Conservation (phyloP, 306 rosid genomes). For the Cucurbita moschata region DNA sequence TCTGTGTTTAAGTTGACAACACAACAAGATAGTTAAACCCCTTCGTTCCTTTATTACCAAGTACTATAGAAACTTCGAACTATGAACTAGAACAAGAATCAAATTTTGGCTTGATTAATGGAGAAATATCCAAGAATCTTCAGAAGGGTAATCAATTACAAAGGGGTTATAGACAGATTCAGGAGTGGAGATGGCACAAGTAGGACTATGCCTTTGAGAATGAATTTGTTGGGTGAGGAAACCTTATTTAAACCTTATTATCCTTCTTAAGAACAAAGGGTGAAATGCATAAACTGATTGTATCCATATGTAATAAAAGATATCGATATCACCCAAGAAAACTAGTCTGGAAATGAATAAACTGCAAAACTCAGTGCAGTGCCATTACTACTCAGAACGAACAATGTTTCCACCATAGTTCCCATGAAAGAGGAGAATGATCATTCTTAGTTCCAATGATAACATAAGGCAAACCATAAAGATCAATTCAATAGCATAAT, state of each 20-base stretch:
- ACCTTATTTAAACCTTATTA: not conserved
- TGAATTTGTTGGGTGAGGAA: not conserved
- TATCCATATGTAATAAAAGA: not conserved
- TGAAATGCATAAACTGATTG: not conserved
- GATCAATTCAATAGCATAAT: not conserved
- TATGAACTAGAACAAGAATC: not conserved
- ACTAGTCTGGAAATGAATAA: not conserved
- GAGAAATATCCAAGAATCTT: not conserved
- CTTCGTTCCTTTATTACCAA: no score
- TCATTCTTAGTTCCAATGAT: not conserved
- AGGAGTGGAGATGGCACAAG: not conserved
- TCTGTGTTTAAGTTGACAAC: no score
- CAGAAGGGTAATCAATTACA: not conserved
- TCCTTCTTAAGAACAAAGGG: not conserved
- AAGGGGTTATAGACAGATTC: not conserved
- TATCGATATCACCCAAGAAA: not conserved
- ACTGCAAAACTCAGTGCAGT: not conserved
- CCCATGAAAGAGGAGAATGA: not conserved
- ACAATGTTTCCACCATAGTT: not conserved
- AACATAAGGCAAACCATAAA: not conserved
- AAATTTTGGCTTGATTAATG: not conserved
- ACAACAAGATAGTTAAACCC: no score
- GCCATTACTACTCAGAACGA: not conserved
- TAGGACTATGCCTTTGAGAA: not conserved
- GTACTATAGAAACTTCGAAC: not conserved